Base-by-base conservation (phyloP, 768 basidiomycete species). In the Galerina marginata region DNA sequence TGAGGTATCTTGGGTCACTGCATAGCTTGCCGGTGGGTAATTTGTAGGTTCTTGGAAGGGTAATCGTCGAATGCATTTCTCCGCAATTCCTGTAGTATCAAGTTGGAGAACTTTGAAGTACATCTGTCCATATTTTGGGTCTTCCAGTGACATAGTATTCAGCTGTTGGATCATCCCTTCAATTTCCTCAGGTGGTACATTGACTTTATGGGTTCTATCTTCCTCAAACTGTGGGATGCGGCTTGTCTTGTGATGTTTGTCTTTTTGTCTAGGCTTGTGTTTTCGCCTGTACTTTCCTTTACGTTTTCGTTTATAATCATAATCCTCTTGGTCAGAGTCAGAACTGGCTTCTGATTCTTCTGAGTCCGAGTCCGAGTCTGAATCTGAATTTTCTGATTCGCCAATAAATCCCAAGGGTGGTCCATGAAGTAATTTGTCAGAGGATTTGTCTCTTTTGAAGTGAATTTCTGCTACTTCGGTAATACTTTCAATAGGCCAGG, bases 361-460 rank as follows among this genome's bases (percentile, higher is more conserved):
- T 1, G 46, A 47, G 15, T 56, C 54, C 3, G 45, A 59, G 4
- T 59, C 62, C 16, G 50, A 20, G 9, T 43, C 50, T 12, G 42
- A 42, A 14, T 63, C 58, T 1, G 42, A 48, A 9, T 60, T 48
- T 20, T 20, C 20, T 20, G 20, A 20, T 20, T 20, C 20, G 9
- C 53, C 40, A 25, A 56, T 23, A 20, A 38, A 26, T n/a, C 15
- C 42, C 47, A 25, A 49, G 2, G 16, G 4, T 12, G 39, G 2
- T n/a, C 16, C 12, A 16, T 9, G 11, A 12, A 46, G 55, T 10
- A 62, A 26, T 6, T 43, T 37, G 26, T 44, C 55, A 5, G 42
- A 16, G n/a, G 54, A 65, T 9, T 60, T 55, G n/a, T 44, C 52
- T 11, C 61, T 40, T 15, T 59, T 48, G 50, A 65, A 65, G 33